These are phyloP conservation scores for Barbarea vulgaris DNA, from an alignment of 345 rosid genomes.

Conservation along the genomic window DNA sequence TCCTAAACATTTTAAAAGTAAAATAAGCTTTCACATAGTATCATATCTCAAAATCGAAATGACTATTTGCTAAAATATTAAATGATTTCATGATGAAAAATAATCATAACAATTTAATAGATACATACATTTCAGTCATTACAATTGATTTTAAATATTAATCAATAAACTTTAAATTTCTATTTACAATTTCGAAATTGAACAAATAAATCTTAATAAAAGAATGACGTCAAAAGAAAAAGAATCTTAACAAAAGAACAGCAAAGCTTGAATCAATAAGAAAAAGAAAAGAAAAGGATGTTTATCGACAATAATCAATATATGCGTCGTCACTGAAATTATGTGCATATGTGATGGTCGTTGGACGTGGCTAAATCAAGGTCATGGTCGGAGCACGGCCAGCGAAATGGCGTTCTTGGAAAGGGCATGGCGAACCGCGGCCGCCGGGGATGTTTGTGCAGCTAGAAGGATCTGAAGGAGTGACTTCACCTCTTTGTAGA, in stretches of 20 bases:
- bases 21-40: neutral
- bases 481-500: constrained; percentile 48
- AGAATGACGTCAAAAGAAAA: neutral
- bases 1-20: neutral
- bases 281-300: neutral
- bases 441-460: constrained; percentile 61
- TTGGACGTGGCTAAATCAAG: constrained; percentile 35
- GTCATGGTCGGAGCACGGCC: constrained; percentile 24
- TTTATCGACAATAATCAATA: neutral
- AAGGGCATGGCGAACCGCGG: constrained; percentile 47
- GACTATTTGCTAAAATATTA: neutral
- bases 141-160: neutral
- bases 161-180: neutral
- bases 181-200: neutral
- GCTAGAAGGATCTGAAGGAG: constrained; percentile 52
- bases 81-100: neutral
- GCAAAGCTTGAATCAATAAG: neutral
- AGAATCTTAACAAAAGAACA: neutral
- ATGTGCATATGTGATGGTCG: constrained; percentile 33
- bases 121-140: neutral
- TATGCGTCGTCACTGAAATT: neutral
- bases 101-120: neutral
- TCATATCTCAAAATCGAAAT: neutral
- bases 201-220: neutral
- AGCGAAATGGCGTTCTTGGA: constrained; percentile 49